phyloP scores from a whole-genome alignment of 768 basidiomycete species.

The Tricholoma flavovirens region DNA sequence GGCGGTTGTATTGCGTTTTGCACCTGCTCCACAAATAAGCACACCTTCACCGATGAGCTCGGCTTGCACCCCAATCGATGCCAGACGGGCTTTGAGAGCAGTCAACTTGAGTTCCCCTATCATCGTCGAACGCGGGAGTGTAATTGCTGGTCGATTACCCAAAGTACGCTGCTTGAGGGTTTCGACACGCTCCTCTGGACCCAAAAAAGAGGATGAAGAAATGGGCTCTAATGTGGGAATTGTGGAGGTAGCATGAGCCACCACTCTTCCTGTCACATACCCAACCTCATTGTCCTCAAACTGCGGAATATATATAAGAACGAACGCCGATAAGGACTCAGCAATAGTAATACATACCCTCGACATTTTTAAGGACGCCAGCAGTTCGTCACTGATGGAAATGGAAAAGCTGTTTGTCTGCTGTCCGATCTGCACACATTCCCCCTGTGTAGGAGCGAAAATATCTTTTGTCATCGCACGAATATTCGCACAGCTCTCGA shows the following conservation, averaged over 20 bases:
- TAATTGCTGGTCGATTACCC: constrained; percentile 59
- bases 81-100: constrained; percentile 75
- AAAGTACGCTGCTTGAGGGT: constrained; percentile 38
- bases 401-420: constrained; percentile 94
- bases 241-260: constrained; percentile 78
- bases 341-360: constrained; percentile 49
- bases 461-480: constrained; percentile 92
- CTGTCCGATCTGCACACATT: constrained; percentile 87
- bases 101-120: constrained; percentile 96
- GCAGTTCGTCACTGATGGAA: constrained; percentile 84
- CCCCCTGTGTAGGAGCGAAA: constrained; percentile 68
- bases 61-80: constrained; percentile 72
- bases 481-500: constrained; percentile 77
- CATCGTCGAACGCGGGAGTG: constrained; percentile 87
- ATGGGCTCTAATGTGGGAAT: constrained; percentile 83
- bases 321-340: not conserved
- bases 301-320: constrained; percentile 33
- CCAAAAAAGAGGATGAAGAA: constrained; percentile 23
- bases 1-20: constrained; percentile 33
- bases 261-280: constrained; percentile 84
- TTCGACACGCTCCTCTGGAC: constrained; percentile 17
- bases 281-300: constrained; percentile 98
- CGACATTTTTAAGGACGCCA: constrained; percentile 78
- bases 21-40: constrained; percentile 73
- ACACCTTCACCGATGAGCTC: constrained; percentile 98